Base-by-base conservation (phyloP, 306 rosid genomes). In the Acmispon strigosus region DNA sequence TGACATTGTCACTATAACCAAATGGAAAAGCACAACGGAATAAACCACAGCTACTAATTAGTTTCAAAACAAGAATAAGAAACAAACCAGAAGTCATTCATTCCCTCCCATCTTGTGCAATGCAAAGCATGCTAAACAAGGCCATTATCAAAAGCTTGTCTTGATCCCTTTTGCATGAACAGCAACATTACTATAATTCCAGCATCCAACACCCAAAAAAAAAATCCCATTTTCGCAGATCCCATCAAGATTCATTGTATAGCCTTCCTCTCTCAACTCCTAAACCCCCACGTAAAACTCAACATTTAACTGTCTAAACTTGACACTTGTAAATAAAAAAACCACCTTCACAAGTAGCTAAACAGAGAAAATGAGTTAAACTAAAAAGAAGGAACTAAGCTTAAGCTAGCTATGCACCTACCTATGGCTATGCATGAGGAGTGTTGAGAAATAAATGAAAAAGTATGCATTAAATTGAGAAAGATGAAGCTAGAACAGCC, bases 111-210 rank as follows among this genome's bases (percentile, higher is more conserved):
- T 24, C 68, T 74, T 70, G 75, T 65, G 45, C 76, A 62, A 72
- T 65, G 45, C 76, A 62, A 72, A 66, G 67, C 70, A 60, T 76
- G 69, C 75, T 45, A 75, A 73, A 61, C 16, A 22, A 66, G 45
- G 62, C 72, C 56, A 74, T 67, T 6, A 54, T 51, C 68, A 59
- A 77, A 75, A 79, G 56, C 53, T 55, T 66, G 74, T 56, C 7
- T 27, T 51, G 48, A 39, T 76, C 75, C 79, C 16, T 50, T 78
- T 70, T 86, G 86, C 79, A 84, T 79, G 89, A 84, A 74, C 66
- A 74, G 42, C 64, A 86, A 74, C 50, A 78, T 51, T 61, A 72
- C 45, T 72, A 81, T 10, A 41, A 42, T 45, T 58, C 69, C 78
- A 63, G 69, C 44, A 76, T 75, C 75, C 86, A 74, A 81, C 75